Evolutionary conservation across 768 basidiomycete genomes (phyloP), one percentile per base, ranked within the genome.

Genomic region (Boletus sp.): DNA sequence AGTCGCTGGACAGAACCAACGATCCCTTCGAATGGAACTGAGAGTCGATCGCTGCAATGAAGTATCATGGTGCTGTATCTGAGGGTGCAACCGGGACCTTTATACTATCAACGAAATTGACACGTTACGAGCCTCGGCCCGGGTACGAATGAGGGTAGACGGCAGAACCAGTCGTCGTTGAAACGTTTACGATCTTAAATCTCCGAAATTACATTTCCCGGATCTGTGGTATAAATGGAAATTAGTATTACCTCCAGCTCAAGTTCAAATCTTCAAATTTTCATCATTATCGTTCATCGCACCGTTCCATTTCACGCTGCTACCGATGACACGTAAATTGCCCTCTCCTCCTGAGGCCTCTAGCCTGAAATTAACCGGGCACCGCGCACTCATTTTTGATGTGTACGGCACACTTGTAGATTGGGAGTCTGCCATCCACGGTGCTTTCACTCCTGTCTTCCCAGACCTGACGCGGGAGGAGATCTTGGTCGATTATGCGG

Each of bases 371-470:
- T 59, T 68, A 36, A 65, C 60, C 14, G 39, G 58, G 3, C 60
- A 71, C 50, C 59, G 53, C 17, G 80, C 79, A 24, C 78, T 91
- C 42, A 74, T 89, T 47, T 88, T 89, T 66, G 90, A 92, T 61
- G 85, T 88, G 57, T 91, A 90, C 59, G 89, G 86, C 4, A 92
- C 90, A 1, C 81, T 91, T 49, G 73, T 83, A 44, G 85, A 92
- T 68, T 91, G 89, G 89, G 89, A 91, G 70, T 77, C 80, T 6
- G 85, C 86, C 15, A 79, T 92, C 50, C 80, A 79, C 70, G 66
- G 75, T 12, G 79, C 75, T 1, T 75, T 91, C 32, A 30, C n/a
- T n/a, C 24, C 55, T 12, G 24, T 63, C 37, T 71, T 64, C 28
- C 65, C 67, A 29, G 52, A 62, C 30, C 41, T 50, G 32, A 8